Evolutionary conservation across 1,284 basidiomycete species (phyloP).

Genomic region (Ceratobasidium sp.): DNA sequence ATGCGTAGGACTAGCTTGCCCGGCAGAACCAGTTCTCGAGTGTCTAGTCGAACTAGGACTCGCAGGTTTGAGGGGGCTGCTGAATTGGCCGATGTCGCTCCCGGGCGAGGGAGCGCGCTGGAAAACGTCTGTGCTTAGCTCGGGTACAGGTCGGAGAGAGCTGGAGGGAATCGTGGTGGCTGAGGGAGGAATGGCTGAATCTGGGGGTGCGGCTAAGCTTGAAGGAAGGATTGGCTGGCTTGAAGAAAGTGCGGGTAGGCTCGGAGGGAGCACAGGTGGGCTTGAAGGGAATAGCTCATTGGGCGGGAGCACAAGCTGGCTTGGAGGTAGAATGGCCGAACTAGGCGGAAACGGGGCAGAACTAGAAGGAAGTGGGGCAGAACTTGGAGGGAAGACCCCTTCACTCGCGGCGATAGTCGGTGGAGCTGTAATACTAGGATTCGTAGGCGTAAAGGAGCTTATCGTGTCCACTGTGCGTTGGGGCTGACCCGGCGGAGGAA

Average conservation of each 20-base stretch:
- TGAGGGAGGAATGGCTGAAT: too few species aligned
- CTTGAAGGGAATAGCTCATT: too few species aligned
- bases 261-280: too few species aligned
- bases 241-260: too few species aligned
- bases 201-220: too few species aligned
- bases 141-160: conserved; percentile 16
- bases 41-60: neutral
- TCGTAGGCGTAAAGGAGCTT: conserved; percentile 34
- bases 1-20: too few species aligned
- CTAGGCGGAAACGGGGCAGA: neutral
- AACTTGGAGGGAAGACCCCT: too few species aligned
- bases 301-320: too few species aligned
- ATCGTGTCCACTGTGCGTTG: conserved; percentile 20
- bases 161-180: neutral
- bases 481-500: conserved; percentile 14
- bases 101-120: conserved; percentile 6
- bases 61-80: conserved; percentile 3
- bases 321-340: too few species aligned
- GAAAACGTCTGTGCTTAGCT: conserved; percentile 12
- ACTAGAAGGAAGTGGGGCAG: neutral
- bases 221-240: too few species aligned
- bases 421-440: conserved; percentile 12
- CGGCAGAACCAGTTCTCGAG: too few species aligned
- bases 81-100: conserved; percentile 28
- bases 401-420: neutral